phyloP scores from a whole-genome alignment of 805 yeast species.

The Komagataella mondaviorum region DNA sequence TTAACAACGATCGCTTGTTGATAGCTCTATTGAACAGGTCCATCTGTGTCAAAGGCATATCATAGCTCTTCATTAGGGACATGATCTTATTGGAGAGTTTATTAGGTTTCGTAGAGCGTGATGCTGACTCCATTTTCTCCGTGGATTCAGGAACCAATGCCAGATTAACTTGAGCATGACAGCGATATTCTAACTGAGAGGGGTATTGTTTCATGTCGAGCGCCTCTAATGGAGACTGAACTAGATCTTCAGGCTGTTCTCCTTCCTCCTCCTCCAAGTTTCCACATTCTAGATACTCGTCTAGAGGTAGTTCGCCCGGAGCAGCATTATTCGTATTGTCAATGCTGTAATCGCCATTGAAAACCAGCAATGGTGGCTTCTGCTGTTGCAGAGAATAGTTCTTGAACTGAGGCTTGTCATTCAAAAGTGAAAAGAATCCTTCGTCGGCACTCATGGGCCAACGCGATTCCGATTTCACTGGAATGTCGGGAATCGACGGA shows the following conservation, averaged over 20 bases:
- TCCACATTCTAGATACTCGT: neutral
- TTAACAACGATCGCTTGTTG: slow-evolving; percentile 16
- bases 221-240: neutral
- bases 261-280: neutral
- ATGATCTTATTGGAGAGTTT: neutral
- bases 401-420: neutral
- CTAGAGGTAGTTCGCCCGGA: neutral
- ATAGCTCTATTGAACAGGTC: slow-evolving; percentile 12
- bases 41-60: slow-evolving; percentile 1
- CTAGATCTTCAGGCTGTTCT: neutral
- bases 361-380: neutral
- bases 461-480: neutral
- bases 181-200: slow-evolving; percentile 11
- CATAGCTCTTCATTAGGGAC: neutral
- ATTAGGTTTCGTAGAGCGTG: neutral
- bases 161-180: slow-evolving; percentile 13
- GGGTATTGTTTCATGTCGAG: neutral
- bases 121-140: slow-evolving; percentile 3
- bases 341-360: neutral
- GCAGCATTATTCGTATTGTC: neutral
- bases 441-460: neutral
- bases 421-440: neutral
- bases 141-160: slow-evolving; percentile 10
- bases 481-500: neutral
- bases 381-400: neutral